These are phyloP conservation scores for Alternaria triticimaculans DNA, from an alignment of 2,329 filamentous ascomycete species.

Conservation along the genomic window DNA sequence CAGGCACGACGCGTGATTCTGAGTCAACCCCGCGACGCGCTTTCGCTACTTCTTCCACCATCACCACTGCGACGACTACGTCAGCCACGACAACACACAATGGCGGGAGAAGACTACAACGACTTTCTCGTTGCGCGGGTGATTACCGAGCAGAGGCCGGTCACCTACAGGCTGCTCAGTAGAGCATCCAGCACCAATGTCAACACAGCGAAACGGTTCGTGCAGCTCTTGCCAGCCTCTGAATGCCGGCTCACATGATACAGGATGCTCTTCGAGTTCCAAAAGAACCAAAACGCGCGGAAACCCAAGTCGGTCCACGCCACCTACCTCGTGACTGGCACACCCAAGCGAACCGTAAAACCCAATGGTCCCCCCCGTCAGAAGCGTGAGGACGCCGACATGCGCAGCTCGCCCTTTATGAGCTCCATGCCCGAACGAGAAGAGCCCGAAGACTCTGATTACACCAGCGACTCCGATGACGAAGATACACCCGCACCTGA, in stretches of 20 bases:
- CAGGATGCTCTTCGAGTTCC: constrained; percentile 88
- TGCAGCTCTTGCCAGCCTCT: constrained; percentile 8
- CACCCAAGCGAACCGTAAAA: constrained; percentile 52
- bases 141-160: constrained; percentile 75
- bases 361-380: constrained; percentile 48
- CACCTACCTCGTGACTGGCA: constrained; percentile 87
- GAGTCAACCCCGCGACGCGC: constrained; percentile 35
- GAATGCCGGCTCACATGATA: constrained; percentile 21
- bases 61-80: background rate
- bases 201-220: constrained; percentile 87
- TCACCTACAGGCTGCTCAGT: constrained; percentile 86
- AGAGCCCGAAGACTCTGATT: constrained; percentile 38
- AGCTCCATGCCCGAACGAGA: constrained; percentile 65
- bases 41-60: constrained; percentile 8
- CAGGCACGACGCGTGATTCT: constrained; percentile 37
- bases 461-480: constrained; percentile 24
- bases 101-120: constrained; percentile 66
- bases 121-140: constrained; percentile 78
- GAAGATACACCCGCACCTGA: constrained; percentile 51
- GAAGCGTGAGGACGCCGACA: constrained; percentile 70
- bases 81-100: constrained; percentile 22
- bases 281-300: constrained; percentile 77
- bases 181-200: constrained; percentile 83
- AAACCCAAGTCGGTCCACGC: constrained; percentile 80
- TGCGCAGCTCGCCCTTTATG: constrained; percentile 72